phyloP scores from a whole-genome alignment of 2,329 filamentous ascomycete species.

The Fusarium circinatum region DNA sequence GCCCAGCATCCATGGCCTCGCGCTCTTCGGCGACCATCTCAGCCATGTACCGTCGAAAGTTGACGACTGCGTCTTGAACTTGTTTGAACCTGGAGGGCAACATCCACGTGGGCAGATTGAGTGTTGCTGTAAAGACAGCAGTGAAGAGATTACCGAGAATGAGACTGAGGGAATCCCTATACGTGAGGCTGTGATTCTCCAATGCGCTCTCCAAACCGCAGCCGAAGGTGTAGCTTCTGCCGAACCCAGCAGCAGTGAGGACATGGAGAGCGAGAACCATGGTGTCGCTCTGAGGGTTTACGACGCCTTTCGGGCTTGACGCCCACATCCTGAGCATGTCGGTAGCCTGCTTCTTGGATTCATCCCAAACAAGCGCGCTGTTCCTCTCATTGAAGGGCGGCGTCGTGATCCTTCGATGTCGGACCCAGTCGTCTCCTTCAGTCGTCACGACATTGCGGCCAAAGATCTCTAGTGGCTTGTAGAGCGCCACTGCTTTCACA shows the following conservation, averaged over 20 bases:
- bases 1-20: conserved; percentile 16
- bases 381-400: conserved; percentile 38
- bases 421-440: conserved; percentile 34
- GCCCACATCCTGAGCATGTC: conserved; percentile 37
- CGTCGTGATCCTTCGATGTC: conserved; percentile 32
- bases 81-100: conserved; percentile 28
- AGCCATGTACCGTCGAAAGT: conserved; percentile 36
- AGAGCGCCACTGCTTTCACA: conserved; percentile 32
- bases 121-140: conserved; percentile 26
- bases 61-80: conserved; percentile 28
- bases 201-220: conserved; percentile 12
- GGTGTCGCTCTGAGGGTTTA: conserved; percentile 30
- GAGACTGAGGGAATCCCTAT: conserved; percentile 24
- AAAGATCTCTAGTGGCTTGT: conserved; percentile 37
- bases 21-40: conserved; percentile 33
- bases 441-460: conserved; percentile 35
- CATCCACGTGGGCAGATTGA: conserved; percentile 23
- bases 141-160: conserved; percentile 32
- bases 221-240: conserved; percentile 31
- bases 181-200: conserved; percentile 29
- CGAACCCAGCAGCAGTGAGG: conserved; percentile 35
- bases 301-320: conserved; percentile 12
- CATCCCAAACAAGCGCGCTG: conserved; percentile 34
- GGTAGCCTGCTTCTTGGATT: conserved; percentile 21
- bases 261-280: conserved; percentile 36